These are phyloP conservation scores for Uronychia setigera DNA, from an alignment of 73 alveolate genomes.

Conservation along the genomic window DNA sequence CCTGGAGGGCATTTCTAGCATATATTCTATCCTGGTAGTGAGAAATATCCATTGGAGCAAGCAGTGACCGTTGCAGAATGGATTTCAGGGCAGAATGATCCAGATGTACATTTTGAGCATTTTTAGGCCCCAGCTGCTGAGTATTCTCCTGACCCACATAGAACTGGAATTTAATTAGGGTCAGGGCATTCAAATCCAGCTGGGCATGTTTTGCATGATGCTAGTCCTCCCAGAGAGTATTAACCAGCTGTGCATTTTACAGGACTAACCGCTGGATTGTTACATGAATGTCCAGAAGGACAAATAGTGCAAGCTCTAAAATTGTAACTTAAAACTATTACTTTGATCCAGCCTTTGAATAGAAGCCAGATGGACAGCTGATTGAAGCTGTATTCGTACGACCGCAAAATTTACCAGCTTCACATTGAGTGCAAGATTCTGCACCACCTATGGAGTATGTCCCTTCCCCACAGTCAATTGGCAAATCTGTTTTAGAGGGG, in stretches of 20 bases:
- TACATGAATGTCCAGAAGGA: constrained; percentile 37
- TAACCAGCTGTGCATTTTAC: constrained; percentile 26
- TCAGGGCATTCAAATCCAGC: constrained; percentile 59
- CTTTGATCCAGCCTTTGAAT: background rate
- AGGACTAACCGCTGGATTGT: background rate
- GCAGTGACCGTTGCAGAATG: background rate
- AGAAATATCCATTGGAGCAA: constrained; percentile 17
- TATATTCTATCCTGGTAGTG: constrained; percentile 5
- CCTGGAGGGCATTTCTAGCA: constrained; percentile 56
- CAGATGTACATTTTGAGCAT: constrained; percentile 42
- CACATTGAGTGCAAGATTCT: constrained; percentile 46
- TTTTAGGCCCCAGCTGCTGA: constrained; percentile 10
- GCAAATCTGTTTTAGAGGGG: background rate
- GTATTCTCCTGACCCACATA: constrained; percentile 62
- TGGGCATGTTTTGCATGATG: constrained; percentile 56
- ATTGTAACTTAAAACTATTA: constrained; percentile 2
- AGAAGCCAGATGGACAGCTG: background rate
- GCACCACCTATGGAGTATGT: constrained; percentile 30
- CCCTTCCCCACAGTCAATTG: constrained; percentile 43
- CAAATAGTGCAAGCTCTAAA: constrained; percentile 41
- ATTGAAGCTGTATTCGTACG: background rate
- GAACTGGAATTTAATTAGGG: constrained; percentile 24
- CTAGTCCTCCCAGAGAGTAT: constrained; percentile 48
- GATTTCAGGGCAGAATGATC: constrained; percentile 26
- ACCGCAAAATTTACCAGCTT: constrained; percentile 34